Conservation (phyloP, 768 basidiomycete species). For the Boletus pseudo-olivaceus region DNA sequence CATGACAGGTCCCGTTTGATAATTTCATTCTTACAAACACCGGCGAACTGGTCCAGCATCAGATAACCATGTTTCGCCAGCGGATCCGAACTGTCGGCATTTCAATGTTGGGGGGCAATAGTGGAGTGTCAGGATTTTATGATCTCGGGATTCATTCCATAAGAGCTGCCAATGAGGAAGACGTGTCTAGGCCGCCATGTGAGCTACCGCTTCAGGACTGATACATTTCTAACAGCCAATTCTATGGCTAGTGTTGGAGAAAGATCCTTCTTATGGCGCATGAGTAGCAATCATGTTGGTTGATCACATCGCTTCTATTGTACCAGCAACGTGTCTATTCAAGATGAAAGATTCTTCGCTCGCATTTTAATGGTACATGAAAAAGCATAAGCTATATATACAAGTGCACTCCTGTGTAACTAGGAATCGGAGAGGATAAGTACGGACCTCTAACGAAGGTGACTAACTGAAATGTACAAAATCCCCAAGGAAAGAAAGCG, state of each 20-base stretch:
- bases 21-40: constrained; percentile 73
- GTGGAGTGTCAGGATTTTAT: constrained; percentile 67
- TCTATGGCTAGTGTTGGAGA: constrained; percentile 21
- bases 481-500: constrained; percentile 8
- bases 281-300: constrained; percentile 9
- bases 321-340: background rate
- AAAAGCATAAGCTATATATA: constrained; percentile 25
- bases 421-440: constrained; percentile 3
- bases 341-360: background rate
- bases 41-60: constrained; percentile 64
- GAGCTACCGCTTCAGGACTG: constrained; percentile 9
- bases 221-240: background rate
- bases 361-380: constrained; percentile 2
- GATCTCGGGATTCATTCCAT: constrained; percentile 84
- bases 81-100: constrained; percentile 81
- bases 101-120: constrained; percentile 82
- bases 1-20: constrained; percentile 70
- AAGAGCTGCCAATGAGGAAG: constrained; percentile 75
- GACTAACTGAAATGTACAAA: constrained; percentile 11
- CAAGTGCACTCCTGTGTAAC: constrained; percentile 16
- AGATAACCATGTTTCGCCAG: constrained; percentile 73
- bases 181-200: constrained; percentile 38
- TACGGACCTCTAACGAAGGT: constrained; percentile 3
- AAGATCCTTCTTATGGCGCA: constrained; percentile 22
- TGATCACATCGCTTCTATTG: background rate